Evolutionary conservation across 305 asterid species (phyloP), one percentile per base, ranked within the genome.

Genomic region (Ajuga reptans): DNA sequence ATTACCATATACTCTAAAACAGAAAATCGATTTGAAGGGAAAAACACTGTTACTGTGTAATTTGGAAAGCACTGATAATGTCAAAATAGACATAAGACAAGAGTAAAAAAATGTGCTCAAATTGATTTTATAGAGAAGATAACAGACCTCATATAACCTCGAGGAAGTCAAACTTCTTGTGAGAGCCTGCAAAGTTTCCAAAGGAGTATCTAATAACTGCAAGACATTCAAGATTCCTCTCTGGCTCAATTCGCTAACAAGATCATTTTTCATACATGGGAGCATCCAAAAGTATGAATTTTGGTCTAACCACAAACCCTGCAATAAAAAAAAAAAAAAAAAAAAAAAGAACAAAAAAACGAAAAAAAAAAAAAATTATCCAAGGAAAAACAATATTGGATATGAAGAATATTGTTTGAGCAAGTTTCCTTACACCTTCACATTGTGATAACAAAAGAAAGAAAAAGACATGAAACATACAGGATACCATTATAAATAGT

Each of bases 251-350:
- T 79, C 77, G 74, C 69, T 79, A 69, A 85, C 64, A 34, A 92
- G 89, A 75, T 87, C 96, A 58, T 83, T 85, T 6, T 89, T 90
- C 95, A 90, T 87, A 81, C 86, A 84, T 50, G 98, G 92, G 68
- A 92, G 79, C 97, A 92, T 92, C 97, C 91, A 69, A 18, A 92
- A 74, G 31, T 96, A 76, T 27, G 98, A 88, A 79, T 80, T 87
- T 62, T 67, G 66, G 67, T 79, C 87, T 34, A 64, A 83, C 97
- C 98, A 92, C 64, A 87, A 71, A 29, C 95, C 98, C 98, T 92
- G 84, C 54, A 79, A 78, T 62, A 66, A 57, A 64, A 36, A 71
- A 5, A 8, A 39, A 78, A 43, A 67, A 4, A 8, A 39, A 78
- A 43, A 67, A n/a, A 0, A 21, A 21, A 21, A n/a, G n/a, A n/a